phyloP scores from a whole-genome alignment of 352 stramenopile species.

The Sclerospora graminicola region DNA sequence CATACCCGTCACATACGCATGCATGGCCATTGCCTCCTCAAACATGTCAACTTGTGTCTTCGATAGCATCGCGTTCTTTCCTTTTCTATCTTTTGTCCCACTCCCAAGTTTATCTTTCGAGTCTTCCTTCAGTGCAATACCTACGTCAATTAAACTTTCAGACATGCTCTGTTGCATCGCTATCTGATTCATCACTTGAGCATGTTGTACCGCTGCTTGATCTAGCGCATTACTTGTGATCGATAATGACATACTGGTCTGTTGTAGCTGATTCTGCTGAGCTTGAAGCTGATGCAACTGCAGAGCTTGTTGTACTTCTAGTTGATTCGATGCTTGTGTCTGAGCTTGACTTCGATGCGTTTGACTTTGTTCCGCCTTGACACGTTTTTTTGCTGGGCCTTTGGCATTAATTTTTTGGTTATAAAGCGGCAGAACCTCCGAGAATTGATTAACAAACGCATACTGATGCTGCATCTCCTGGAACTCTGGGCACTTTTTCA shows the following conservation, averaged over 20 bases:
- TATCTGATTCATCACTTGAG: slow-evolving; percentile 63
- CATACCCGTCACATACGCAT: slow-evolving; percentile 73
- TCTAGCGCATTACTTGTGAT: slow-evolving; percentile 26
- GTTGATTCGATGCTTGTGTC: slow-evolving; percentile 1
- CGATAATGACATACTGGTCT: slow-evolving; percentile 10
- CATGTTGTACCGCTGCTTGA: slow-evolving; percentile 46
- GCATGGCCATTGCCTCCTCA: slow-evolving; percentile 73
- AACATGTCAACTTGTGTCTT: slow-evolving; percentile 62
- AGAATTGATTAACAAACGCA: slow-evolving; percentile 68
- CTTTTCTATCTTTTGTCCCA: slow-evolving; percentile 28
- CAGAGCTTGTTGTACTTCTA: slow-evolving; percentile 8
- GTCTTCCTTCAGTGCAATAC: slow-evolving; percentile 41
- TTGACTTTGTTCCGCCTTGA: slow-evolving; percentile 26
- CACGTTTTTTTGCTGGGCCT: slow-evolving; percentile 46
- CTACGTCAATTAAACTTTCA: slow-evolving; percentile 50
- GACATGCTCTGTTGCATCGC: slow-evolving; percentile 65
- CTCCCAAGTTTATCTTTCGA: slow-evolving; percentile 2
- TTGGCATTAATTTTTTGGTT: slow-evolving; percentile 78
- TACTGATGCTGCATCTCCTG: slow-evolving; percentile 78
- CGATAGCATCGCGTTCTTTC: slow-evolving; percentile 38
- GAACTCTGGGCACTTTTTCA: slow-evolving; percentile 75
- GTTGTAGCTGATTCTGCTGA: slow-evolving; percentile 6
- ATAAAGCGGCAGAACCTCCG: slow-evolving; percentile 71
- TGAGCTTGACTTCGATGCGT: slow-evolving; percentile 12
- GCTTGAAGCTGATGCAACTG: slow-evolving; percentile 4